A percentile compares a stretch with the other conserved stretches of the same genome.
phyloP scores from a whole-genome alignment of 2,329 filamentous ascomycete species.

The Neocucurbitaria cava region DNA sequence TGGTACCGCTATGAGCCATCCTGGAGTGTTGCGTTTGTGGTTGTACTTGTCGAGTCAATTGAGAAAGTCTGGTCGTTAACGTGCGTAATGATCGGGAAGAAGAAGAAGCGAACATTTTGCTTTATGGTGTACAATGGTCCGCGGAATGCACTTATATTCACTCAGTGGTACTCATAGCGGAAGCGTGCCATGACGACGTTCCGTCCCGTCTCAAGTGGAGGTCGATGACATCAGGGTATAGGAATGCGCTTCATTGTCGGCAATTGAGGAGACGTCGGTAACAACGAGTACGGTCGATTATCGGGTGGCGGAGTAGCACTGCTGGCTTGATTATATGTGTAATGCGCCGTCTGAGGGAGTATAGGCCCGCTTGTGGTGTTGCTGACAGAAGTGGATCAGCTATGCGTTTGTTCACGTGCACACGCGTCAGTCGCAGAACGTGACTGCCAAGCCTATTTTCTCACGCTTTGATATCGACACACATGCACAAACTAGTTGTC shows the following conservation, averaged over 20 bases:
- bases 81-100: conserved; percentile 21
- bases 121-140: background rate
- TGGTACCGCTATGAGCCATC: conserved; percentile 46
- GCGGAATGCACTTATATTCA: background rate
- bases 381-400: background rate
- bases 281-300: background rate
- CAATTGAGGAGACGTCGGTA: background rate
- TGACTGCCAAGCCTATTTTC: background rate
- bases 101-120: conserved; percentile 23
- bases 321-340: background rate
- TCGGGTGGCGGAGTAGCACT: background rate
- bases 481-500: too few relatives aligned
- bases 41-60: conserved; percentile 23
- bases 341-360: background rate
- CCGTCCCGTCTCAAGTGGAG: background rate
- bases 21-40: conserved; percentile 22
- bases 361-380: background rate
- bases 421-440: background rate
- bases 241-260: background rate
- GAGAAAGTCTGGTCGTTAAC: conserved; percentile 18
- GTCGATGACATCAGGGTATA: background rate
- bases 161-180: background rate
- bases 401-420: background rate
- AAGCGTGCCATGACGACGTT: background rate
- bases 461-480: too few relatives aligned